Evolutionary conservation across 331 rosid genomes (phyloP).

Genomic region (Phaseolus coccineus): DNA sequence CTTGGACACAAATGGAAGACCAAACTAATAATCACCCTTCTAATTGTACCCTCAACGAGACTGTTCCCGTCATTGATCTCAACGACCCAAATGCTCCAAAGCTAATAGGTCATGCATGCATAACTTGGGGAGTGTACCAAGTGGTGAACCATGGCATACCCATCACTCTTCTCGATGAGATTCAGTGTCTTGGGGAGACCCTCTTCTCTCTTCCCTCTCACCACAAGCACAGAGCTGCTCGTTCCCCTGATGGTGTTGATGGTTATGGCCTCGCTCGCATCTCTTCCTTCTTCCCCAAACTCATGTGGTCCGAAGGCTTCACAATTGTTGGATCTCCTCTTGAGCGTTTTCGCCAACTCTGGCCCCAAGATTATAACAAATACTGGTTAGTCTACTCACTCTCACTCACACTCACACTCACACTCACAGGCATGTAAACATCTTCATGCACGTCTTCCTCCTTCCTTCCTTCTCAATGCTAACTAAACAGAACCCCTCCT

Average conservation of each 20-base stretch:
- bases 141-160: constrained; percentile 77
- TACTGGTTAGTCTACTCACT: constrained; percentile 59
- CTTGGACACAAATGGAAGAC: constrained; percentile 61
- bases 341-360: constrained; percentile 78
- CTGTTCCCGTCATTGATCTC: constrained; percentile 73
- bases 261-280: constrained; percentile 92
- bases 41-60: not conserved
- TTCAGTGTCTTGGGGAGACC: constrained; percentile 52
- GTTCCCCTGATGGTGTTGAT: constrained; percentile 72
- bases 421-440: not conserved
- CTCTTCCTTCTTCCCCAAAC: constrained; percentile 90
- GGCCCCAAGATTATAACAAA: constrained; percentile 78
- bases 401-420: no score
- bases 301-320: constrained; percentile 99
- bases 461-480: not conserved
- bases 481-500: no score
- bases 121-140: constrained; percentile 88
- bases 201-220: constrained; percentile 74
- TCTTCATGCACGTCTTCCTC: constrained; percentile 44
- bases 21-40: not conserved
- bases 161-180: constrained; percentile 52
- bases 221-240: constrained; percentile 77
- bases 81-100: constrained; percentile 64
- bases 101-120: constrained; percentile 74
- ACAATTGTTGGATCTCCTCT: constrained; percentile 84